phyloP scores from a whole-genome alignment of 2,329 filamentous ascomycete species.

The Aureobasidium sp. region DNA sequence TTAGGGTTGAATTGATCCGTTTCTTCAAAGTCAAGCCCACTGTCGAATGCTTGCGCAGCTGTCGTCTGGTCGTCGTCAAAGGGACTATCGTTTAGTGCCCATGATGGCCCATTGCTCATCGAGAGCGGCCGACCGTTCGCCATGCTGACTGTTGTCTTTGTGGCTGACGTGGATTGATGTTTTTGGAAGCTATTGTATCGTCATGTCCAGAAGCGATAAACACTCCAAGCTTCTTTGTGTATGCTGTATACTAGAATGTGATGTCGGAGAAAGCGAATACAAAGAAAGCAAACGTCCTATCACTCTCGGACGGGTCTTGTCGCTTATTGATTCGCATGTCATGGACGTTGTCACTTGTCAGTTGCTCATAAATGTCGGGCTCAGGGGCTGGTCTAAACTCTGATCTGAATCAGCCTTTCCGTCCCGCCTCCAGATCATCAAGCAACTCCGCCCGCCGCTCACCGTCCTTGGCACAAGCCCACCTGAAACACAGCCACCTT shows the following conservation, averaged over 20 bases:
- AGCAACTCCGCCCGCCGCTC: neutral
- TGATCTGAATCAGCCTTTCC: constrained; percentile 2
- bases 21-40: constrained; percentile 11
- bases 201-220: neutral
- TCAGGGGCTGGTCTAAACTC: constrained; percentile 10
- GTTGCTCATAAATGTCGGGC: neutral
- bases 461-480: neutral
- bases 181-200: neutral
- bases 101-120: neutral
- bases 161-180: neutral
- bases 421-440: constrained; percentile 1
- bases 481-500: constrained; percentile 8
- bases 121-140: neutral
- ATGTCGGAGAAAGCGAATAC: neutral
- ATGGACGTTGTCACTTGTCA: neutral
- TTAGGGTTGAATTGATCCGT: constrained; percentile 11
- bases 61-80: constrained; percentile 2
- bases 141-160: neutral
- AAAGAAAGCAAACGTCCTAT: neutral
- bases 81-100: constrained; percentile 1
- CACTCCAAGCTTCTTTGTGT: neutral
- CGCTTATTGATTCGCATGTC: neutral
- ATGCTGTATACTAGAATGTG: neutral
- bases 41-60: constrained; percentile 1
- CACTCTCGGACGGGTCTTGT: neutral